Evolutionary conservation across 2,329 filamentous ascomycete genomes (phyloP).

Genomic region (Fusarium fujikuroi): DNA sequence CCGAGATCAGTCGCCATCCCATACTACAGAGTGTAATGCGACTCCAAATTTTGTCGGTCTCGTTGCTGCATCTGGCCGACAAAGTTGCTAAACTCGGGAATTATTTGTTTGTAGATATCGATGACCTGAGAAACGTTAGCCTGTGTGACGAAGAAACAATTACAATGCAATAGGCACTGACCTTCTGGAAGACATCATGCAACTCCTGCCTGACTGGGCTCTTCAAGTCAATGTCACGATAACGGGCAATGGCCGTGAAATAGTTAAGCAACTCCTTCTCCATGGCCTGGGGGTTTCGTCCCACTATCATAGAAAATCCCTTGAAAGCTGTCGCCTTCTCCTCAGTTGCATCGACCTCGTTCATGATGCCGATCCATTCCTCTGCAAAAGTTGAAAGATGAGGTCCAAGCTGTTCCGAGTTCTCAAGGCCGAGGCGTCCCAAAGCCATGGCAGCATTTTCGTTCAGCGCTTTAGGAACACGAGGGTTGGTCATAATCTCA

Average conservation of each 20-base stretch:
- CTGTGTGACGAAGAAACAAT: neutral
- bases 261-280: conserved; percentile 85
- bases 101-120: conserved; percentile 67
- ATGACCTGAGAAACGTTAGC: conserved; percentile 55
- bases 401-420: conserved; percentile 79
- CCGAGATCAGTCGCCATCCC: neutral
- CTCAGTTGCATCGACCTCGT: conserved; percentile 85
- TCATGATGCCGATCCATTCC: conserved; percentile 83
- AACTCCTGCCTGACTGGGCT: conserved; percentile 72
- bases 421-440: conserved; percentile 85
- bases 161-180: conserved; percentile 54
- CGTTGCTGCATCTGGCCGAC: conserved; percentile 60
- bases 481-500: conserved; percentile 84
- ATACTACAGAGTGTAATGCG: conserved; percentile 58
- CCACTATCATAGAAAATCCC: conserved; percentile 87
- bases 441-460: conserved; percentile 96
- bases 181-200: conserved; percentile 79
- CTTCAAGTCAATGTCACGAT: conserved; percentile 71
- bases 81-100: conserved; percentile 68
- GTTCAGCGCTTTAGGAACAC: conserved; percentile 85
- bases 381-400: conserved; percentile 83
- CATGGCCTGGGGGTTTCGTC: conserved; percentile 90
- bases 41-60: conserved; percentile 61
- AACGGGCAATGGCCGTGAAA: conserved; percentile 85
- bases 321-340: conserved; percentile 95